Conservation (phyloP, 495 filamentous ascomycete species). For the Xylaria flabelliformis region DNA sequence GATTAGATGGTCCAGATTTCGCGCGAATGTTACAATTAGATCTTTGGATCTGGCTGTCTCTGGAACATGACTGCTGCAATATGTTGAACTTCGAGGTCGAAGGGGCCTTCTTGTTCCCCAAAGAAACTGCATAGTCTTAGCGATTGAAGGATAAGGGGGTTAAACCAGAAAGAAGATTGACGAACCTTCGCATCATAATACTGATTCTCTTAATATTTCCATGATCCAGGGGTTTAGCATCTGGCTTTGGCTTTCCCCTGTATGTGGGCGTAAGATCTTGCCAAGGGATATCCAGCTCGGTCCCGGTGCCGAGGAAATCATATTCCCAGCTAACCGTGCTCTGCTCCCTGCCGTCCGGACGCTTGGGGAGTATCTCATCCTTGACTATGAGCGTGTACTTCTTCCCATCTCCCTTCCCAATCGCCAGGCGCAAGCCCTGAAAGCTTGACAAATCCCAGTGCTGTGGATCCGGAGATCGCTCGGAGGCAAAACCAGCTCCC, state of each 20-base stretch:
- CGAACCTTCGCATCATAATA: conserved; percentile 80
- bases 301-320: conserved; percentile 51
- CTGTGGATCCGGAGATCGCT: conserved; percentile 64
- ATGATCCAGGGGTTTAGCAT: conserved; percentile 61
- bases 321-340: conserved; percentile 65
- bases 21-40: neutral
- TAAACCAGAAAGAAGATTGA: conserved; percentile 3
- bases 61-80: conserved; percentile 29
- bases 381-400: conserved; percentile 76
- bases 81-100: conserved; percentile 59
- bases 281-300: conserved; percentile 61
- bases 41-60: neutral
- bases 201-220: conserved; percentile 67
- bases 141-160: neutral
- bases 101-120: conserved; percentile 73
- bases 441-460: conserved; percentile 64
- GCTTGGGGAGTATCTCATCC: conserved; percentile 62
- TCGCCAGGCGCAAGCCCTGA: conserved; percentile 53
- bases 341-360: conserved; percentile 67
- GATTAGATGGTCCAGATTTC: too few species aligned
- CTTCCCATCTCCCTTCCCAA: conserved; percentile 51
- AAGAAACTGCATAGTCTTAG: conserved; percentile 66
- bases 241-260: conserved; percentile 67
- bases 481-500: conserved; percentile 82
- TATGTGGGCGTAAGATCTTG: conserved; percentile 71